A percentile compares a stretch with the other conserved stretches of the same genome.
These are phyloP conservation scores for Datisca glomerata DNA, from an alignment of 306 rosid genomes.

Conservation along the genomic window DNA sequence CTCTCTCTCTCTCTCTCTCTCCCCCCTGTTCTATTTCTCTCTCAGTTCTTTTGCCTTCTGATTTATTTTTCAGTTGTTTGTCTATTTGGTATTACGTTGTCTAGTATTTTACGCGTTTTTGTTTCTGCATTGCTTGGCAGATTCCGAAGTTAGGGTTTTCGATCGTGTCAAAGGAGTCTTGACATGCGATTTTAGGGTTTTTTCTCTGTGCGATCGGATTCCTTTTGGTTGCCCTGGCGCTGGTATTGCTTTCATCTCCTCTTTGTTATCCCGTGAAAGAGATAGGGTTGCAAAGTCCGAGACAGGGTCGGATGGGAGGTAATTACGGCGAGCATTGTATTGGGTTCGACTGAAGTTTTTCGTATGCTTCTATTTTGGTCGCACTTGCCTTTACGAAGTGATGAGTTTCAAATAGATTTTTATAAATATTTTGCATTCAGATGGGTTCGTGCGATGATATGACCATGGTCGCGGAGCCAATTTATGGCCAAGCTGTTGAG, in stretches of 20 bases:
- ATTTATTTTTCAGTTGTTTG: neutral
- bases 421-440: conserved; percentile 3
- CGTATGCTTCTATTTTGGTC: neutral
- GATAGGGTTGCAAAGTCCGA: too few relatives aligned
- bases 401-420: neutral
- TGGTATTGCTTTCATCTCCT: neutral
- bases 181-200: neutral
- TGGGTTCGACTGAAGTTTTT: neutral
- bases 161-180: neutral
- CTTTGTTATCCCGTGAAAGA: neutral
- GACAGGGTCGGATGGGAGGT: too few relatives aligned
- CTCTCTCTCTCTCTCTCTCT: neutral
- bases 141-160: neutral
- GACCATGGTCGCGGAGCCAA: conserved; percentile 26
- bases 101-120: neutral
- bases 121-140: neutral
- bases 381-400: neutral
- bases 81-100: neutral
- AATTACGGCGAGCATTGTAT: neutral
- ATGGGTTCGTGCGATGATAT: conserved; percentile 68
- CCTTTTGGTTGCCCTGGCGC: neutral
- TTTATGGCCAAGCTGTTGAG: conserved; percentile 19
- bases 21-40: too few relatives aligned
- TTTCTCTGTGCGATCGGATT: neutral
- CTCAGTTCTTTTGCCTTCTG: neutral